These are phyloP conservation scores for Lepidium africanum DNA, from an alignment of 345 rosid genomes.

Conservation along the genomic window DNA sequence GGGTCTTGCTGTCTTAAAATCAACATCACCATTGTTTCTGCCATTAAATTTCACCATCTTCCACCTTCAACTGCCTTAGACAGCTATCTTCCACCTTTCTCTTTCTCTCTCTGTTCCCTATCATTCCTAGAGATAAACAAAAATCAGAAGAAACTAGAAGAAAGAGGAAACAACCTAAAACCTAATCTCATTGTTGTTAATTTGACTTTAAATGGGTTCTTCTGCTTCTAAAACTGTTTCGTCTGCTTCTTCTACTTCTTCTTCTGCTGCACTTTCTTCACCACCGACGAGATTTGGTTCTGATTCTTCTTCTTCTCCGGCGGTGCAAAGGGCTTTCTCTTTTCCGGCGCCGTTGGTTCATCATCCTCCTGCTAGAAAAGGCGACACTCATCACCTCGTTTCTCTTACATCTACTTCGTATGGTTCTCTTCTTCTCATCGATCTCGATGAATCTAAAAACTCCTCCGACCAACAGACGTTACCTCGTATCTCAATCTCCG, in stretches of 20 bases:
- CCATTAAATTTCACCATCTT: constrained; percentile 30
- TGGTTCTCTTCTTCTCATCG: constrained; percentile 62
- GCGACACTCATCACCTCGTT: constrained; percentile 86
- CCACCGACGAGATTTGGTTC: constrained; percentile 19
- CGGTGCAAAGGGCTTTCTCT: constrained; percentile 47
- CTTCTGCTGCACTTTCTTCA: constrained; percentile 25
- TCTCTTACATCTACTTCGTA: constrained; percentile 79
- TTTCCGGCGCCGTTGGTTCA: constrained; percentile 68
- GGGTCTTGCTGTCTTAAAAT: constrained; percentile 13
- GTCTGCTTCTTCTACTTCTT: constrained; percentile 20
- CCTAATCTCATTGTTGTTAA: constrained; percentile 1
- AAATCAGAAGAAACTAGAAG: neutral
- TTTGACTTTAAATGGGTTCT: constrained; percentile 57
- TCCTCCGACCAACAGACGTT: constrained; percentile 22
- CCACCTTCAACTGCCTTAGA: constrained; percentile 39
- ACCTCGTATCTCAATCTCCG: constrained; percentile 19
- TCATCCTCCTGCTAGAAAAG: constrained; percentile 77
- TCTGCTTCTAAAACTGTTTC: constrained; percentile 46
- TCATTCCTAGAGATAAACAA: neutral
- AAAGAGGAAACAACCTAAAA: neutral
- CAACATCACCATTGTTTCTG: constrained; percentile 20
- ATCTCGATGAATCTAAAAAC: constrained; percentile 20
- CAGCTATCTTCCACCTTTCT: constrained; percentile 47
- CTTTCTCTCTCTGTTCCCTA: constrained; percentile 10
- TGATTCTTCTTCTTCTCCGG: constrained; percentile 16